Evolutionary conservation across 2,329 filamentous ascomycete genomes (phyloP).

Genomic region (Fusarium falciforme): DNA sequence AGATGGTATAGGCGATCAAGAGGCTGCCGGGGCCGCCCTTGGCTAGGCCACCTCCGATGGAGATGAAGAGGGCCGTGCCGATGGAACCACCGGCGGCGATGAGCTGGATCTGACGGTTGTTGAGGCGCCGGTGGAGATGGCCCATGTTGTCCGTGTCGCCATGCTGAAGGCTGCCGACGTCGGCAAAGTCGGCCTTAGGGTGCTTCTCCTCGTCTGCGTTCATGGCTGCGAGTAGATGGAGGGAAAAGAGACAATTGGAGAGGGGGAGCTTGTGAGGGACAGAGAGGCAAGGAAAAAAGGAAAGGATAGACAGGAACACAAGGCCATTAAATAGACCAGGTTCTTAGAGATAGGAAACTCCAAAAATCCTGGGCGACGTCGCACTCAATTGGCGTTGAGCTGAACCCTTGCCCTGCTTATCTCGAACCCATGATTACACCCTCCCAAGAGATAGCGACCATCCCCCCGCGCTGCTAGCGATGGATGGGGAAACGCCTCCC

Average conservation of each 20-base stretch:
- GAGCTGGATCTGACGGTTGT: conserved; percentile 45
- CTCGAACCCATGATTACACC: background rate
- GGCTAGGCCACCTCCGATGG: conserved; percentile 35
- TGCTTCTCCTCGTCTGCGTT: conserved; percentile 34
- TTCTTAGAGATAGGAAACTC: background rate
- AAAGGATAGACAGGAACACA: background rate
- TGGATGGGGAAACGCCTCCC: background rate
- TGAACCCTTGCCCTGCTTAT: background rate
- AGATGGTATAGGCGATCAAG: conserved; percentile 21
- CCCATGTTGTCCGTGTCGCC: conserved; percentile 16
- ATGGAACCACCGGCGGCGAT: conserved; percentile 36
- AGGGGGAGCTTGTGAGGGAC: background rate
- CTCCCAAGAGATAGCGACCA: background rate
- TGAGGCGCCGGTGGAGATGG: conserved; percentile 31
- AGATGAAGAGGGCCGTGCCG: conserved; percentile 37
- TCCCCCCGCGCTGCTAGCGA: background rate
- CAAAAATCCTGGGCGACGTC: background rate
- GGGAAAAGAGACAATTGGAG: background rate
- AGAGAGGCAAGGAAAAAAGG: background rate
- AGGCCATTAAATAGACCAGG: conserved; percentile 23
- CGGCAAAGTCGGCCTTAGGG: conserved; percentile 15
- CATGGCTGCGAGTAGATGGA: background rate
- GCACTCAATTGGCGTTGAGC: background rate
- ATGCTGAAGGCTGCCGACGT: conserved; percentile 9
- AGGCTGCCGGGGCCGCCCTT: conserved; percentile 31